phyloP scores from a whole-genome alignment of 495 filamentous ascomycete species.

The Hypoxylon crocopeplum region DNA sequence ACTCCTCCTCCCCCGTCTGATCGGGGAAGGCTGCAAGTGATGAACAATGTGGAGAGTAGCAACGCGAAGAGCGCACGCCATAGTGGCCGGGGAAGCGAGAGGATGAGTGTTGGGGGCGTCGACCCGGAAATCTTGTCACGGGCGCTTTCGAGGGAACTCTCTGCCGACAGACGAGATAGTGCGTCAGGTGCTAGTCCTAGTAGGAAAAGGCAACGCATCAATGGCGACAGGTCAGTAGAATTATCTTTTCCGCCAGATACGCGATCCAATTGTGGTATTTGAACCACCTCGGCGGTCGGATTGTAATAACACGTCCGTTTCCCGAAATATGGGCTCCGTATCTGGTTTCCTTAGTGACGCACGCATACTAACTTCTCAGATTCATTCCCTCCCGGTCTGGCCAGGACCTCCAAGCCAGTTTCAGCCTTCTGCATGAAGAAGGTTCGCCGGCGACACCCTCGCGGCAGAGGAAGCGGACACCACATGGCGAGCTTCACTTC shows the following conservation, averaged over 20 bases:
- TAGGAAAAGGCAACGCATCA: constrained; percentile 84
- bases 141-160: constrained; percentile 43
- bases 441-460: constrained; percentile 91
- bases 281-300: too few species aligned
- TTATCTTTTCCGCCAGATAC: too few species aligned
- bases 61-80: constrained; percentile 38
- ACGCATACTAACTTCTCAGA: constrained; percentile 55
- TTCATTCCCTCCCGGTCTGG: constrained; percentile 96
- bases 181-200: constrained; percentile 80
- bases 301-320: too few species aligned
- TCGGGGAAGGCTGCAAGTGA: constrained; percentile 43
- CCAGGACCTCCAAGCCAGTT: constrained; percentile 90
- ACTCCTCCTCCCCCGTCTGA: constrained; percentile 50
- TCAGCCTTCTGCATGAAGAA: constrained; percentile 87
- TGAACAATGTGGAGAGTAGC: constrained; percentile 37
- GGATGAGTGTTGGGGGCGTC: constrained; percentile 34
- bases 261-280: too few species aligned
- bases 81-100: constrained; percentile 39
- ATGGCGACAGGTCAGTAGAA: constrained; percentile 74
- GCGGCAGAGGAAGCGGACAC: constrained; percentile 79
- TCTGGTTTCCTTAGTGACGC: background rate
- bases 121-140: constrained; percentile 46
- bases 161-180: constrained; percentile 59
- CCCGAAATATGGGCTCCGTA: background rate
- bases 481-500: constrained; percentile 90